Base-by-base conservation (phyloP, 257 asterid genomes). In the Nicotiana attenuata region DNA sequence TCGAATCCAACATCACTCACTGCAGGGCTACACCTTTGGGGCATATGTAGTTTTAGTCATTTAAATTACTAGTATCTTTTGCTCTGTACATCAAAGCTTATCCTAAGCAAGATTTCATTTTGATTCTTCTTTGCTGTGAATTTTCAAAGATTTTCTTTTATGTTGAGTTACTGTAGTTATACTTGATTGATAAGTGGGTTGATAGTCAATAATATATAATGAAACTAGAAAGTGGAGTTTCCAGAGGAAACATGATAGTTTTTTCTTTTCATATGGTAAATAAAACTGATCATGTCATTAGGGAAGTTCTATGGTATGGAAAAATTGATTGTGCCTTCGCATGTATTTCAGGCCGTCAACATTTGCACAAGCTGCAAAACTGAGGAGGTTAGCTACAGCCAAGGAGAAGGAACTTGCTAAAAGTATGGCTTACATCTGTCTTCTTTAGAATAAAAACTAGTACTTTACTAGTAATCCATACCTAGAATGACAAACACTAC, bases 341-440 rank as follows among this genome's bases (percentile, higher is more conserved):
- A 64, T 68, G 80, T 65, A 76, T 86, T 87, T 82, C 89, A 96
- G 99, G 91, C 99, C 99, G 88, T 92, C 98, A 38, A 96, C 99
- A 81, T 96, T 96, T 89, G 99, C 97, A 29, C 98, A 96, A 89
- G 97, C 99, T 88, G 97, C 98, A 65, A 96, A 96, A 78, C 86
- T 94, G 28, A 96, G 86, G 87, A 92, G 99, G 90, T 89, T 81
- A 89, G 97, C 97, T 26, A 92, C 97, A 61, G 91, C 97, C 17
- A 96, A 94, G 91, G 98, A 92, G 87, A 96, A 90, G 87, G 99
- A 96, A 85, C 97, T 96, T 65, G 87, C 94, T 61, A 94, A 92
- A 87, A 65, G 98, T 96, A 90, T 65, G 61, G 50, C 75, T 35
- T 59, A 9, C 15, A 73, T 73, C 45, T 73, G 14, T 15, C 41